Base-by-base conservation (phyloP, 495 filamentous ascomycete species). In the Acidiella bohemica region DNA sequence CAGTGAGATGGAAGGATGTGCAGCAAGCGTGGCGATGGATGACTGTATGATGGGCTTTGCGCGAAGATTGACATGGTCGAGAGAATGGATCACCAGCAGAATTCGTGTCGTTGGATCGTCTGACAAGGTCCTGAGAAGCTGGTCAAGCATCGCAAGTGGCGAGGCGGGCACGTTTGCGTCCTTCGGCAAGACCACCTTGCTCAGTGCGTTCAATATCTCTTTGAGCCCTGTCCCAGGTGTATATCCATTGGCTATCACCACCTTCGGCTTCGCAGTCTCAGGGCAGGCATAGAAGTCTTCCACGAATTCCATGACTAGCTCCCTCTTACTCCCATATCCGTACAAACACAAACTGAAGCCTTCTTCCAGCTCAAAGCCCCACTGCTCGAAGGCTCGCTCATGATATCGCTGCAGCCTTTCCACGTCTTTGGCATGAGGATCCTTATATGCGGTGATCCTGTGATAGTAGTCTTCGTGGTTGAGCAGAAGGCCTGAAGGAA, bases 401-500 rank as follows among this genome's bases (percentile, higher is more conserved):
- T 96, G 87, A 17, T 93, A 63, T 14, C 77, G 69, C 39, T 78
- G 66, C 20, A 97, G 67, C 41, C 79, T 77, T 13, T 72, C 61
- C 47, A 79, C 71, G 36, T 86, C 80, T n/a, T 70, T 59, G 21
- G 64, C 63, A 55, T 92, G 90, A 0, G 76, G 76, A 49, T 92
- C 81, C 40, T 67, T 51, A 47, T 80, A 77, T 21, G 73, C 63
- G 12, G 69, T 70, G 17, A 84, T 64, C 26, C 82, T 57, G 25
- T 75, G 69, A 52, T 90, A 92, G 59, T 90, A 96, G 50, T 93
- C 82, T 42, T 95, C 86, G 51, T 94, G 86, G 16, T 78, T 83
- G 28, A 96, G 73, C 16, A 92, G 65, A 1, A 44, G 17, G 17
- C 88, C 64, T 28, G 83, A 79, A 2, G 80, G 69, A 6, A 96